Conservation (phyloP, 257 asterid genomes). For the Solanum piurae region DNA sequence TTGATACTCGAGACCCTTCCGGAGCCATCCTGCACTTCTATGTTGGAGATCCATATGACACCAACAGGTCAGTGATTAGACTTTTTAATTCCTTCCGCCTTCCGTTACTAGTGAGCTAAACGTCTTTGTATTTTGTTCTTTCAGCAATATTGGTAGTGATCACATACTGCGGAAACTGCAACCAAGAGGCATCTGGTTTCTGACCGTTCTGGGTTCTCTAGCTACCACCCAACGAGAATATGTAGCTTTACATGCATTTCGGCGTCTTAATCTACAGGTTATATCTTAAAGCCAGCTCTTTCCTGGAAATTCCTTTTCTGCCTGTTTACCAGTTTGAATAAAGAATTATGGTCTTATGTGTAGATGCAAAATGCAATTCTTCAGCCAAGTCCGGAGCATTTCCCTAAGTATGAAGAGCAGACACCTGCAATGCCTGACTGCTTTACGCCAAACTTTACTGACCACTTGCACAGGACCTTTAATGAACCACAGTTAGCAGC, state of each 20-base stretch:
- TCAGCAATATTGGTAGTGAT: slow-evolving; percentile 66
- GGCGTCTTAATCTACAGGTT: slow-evolving; percentile 91
- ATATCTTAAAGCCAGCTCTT: background rate
- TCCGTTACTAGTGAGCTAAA: background rate
- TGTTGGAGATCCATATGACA: slow-evolving; percentile 79
- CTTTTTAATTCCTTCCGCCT: background rate
- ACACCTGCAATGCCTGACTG: slow-evolving; percentile 99
- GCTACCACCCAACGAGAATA: slow-evolving; percentile 97
- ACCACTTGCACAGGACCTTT: slow-evolving; percentile 62
- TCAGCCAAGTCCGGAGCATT: slow-evolving; percentile 93
- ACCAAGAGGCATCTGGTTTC: slow-evolving; percentile 79
- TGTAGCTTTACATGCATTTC: slow-evolving; percentile 88
- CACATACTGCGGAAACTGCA: slow-evolving; percentile 86
- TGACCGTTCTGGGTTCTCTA: slow-evolving; percentile 79
- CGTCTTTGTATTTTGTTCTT: slow-evolving; percentile 1
- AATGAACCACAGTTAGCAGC: slow-evolving; percentile 90
- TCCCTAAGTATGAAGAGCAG: slow-evolving; percentile 93
- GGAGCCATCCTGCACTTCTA: slow-evolving; percentile 94
- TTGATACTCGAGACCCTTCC: slow-evolving; percentile 75
- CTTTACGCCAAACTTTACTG: slow-evolving; percentile 85
- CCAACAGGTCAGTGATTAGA: slow-evolving; percentile 46
- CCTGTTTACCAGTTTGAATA: slow-evolving; percentile 3
- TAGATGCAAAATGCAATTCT: slow-evolving; percentile 99
- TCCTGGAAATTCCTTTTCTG: background rate
- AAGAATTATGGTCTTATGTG: slow-evolving; percentile 1